These are phyloP conservation scores for Epichloe elymi DNA, from an alignment of 2,329 filamentous ascomycete species.

Conservation along the genomic window DNA sequence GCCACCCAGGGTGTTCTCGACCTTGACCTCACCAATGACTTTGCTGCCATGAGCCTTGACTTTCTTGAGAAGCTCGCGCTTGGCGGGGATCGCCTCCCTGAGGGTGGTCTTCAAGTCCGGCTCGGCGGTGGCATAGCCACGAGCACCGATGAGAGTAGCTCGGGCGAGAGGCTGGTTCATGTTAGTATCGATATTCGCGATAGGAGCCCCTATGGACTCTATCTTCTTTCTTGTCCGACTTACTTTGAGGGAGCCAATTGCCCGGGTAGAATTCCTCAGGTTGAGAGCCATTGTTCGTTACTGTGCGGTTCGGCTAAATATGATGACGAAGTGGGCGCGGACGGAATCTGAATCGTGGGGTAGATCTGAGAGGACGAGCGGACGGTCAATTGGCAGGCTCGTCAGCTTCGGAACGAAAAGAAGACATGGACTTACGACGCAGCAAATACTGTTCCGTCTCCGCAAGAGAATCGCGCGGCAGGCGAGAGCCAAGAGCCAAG, in stretches of 20 bases:
- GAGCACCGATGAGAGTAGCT: constrained; percentile 20
- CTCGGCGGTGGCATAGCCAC: constrained; percentile 65
- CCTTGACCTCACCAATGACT: constrained; percentile 80
- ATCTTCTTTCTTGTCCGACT: constrained; percentile 11
- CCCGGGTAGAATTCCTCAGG: constrained; percentile 46
- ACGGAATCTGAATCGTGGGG: not conserved
- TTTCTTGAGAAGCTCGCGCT: constrained; percentile 85
- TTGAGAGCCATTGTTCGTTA: constrained; percentile 46
- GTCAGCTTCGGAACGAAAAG: not conserved
- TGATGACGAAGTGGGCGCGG: constrained; percentile 2
- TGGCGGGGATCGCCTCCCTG: constrained; percentile 72
- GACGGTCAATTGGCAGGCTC: constrained; percentile 1
- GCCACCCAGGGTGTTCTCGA: constrained; percentile 86
- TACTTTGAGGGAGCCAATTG: constrained; percentile 52
- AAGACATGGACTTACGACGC: not conserved
- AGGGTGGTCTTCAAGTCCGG: constrained; percentile 83
- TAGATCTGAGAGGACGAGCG: constrained; percentile 1
- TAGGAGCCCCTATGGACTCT: not conserved
- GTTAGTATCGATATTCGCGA: not conserved
- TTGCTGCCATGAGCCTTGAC: constrained; percentile 78
- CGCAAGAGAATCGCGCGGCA: not conserved
- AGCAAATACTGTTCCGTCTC: not conserved
- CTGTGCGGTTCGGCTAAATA: constrained; percentile 1
- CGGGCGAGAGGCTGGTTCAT: constrained; percentile 11
- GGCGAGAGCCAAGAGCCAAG: too few relatives aligned